Conservation (phyloP, 2,329 filamentous ascomycete genomes). For the Calonectria pseudoreteaudii region DNA sequence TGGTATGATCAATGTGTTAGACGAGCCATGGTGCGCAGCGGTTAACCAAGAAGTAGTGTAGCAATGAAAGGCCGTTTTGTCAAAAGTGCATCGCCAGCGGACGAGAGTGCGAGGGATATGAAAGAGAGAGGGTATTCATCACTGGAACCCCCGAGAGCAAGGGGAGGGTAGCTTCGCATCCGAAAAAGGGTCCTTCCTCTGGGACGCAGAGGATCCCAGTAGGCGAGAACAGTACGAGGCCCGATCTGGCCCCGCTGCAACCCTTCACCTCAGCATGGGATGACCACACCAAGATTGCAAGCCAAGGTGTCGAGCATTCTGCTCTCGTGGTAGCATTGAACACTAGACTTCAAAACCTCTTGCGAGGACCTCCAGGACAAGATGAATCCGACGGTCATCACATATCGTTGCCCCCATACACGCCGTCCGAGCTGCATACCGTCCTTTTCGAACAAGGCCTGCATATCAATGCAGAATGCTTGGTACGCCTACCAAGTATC, state of each 20-base stretch:
- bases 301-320: conserved; percentile 49
- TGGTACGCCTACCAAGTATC: conserved; percentile 54
- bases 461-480: conserved; percentile 56
- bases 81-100: conserved; percentile 70
- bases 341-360: conserved; percentile 53
- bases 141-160: conserved; percentile 66
- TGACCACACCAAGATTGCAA: conserved; percentile 57
- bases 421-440: conserved; percentile 52
- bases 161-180: conserved; percentile 69
- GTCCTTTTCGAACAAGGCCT: conserved; percentile 52
- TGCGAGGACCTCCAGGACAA: conserved; percentile 40
- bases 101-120: conserved; percentile 71
- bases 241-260: conserved; percentile 49
- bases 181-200: conserved; percentile 54
- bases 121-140: conserved; percentile 73
- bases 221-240: conserved; percentile 34
- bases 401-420: conserved; percentile 55
- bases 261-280: conserved; percentile 65
- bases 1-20: conserved; percentile 36
- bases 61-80: conserved; percentile 70
- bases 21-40: neutral
- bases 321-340: conserved; percentile 60
- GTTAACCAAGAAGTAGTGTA: conserved; percentile 60
- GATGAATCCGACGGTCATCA: conserved; percentile 44
- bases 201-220: conserved; percentile 47